Base-by-base conservation (phyloP, 2,329 filamentous ascomycete species). In the Leptoxyphium fumago region DNA sequence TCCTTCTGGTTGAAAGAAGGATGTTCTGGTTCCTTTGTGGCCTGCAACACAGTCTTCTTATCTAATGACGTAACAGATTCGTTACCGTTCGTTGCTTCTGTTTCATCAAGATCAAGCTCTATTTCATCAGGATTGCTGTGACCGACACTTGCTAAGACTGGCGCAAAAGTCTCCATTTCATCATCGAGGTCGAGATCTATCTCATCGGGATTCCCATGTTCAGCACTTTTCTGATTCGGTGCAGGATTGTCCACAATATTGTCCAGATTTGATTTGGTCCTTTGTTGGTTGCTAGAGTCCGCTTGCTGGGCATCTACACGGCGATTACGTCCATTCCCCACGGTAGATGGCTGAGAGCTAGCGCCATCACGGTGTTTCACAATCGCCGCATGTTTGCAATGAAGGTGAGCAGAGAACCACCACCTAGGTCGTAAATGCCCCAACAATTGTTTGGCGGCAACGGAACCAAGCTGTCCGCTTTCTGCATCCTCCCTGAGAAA, bases 361-460 rank as follows among this genome's bases (percentile, higher is more conserved):
- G 13, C 34, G 3, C 8, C 34, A 9, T 45, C 48, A 13, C 62
- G 60, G 48, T 78, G 69, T 5, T 71, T 55, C 40, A 79, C 62
- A 1, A 70, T 48, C 1, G 88, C 91, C 1, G 80, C 64, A 59
- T 82, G 96, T 58, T 89, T 93, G 67, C 83, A 80, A 63, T 98
- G 91, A 65, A 96, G 64, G 63, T 98, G 91, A 2, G 88, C 91
- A 32, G 68, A 71, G 51, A 96, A 95, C 91, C 91, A 98, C 60
- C 86, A 82, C 0, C 74, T 72, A 9, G 91, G 91, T 43, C 86
- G 73, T 43, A 98, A 64, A 28, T 84, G 74, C 57, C 94, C 80
- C 63, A 96, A 74, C 15, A 94, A 79, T 52, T 82, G 77, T 56
- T 75, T 77, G 0, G 88, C 88, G 0, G 89, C 89, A 29, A 75